These are phyloP conservation scores for Zygotorulaspora mrakii DNA, from an alignment of 1,139 yeast species.

Conservation along the genomic window DNA sequence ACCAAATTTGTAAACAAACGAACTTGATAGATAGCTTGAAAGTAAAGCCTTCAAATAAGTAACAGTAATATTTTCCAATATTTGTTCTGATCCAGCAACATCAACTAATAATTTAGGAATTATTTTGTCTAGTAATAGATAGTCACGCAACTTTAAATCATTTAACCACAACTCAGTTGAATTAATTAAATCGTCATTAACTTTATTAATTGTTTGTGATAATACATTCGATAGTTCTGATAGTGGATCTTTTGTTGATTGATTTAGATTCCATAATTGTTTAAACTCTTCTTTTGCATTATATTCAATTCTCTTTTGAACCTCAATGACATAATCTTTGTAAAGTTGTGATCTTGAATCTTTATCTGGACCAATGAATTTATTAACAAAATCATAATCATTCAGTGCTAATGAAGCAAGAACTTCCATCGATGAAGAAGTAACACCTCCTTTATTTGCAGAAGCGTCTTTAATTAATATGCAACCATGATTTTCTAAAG, in stretches of 20 bases:
- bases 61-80: conserved; percentile 77
- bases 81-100: conserved; percentile 70
- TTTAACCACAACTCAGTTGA: conserved; percentile 84
- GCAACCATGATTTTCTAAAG: conserved; percentile 82
- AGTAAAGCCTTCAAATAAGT: conserved; percentile 85
- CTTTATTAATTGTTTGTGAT: conserved; percentile 80
- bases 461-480: conserved; percentile 92
- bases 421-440: conserved; percentile 93
- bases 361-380: conserved; percentile 41
- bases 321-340: conserved; percentile 75
- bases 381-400: conserved; percentile 73
- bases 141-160: conserved; percentile 72
- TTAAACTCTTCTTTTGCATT: conserved; percentile 87
- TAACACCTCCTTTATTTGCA: conserved; percentile 97
- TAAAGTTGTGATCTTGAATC: conserved; percentile 64
- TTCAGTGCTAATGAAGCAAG: conserved; percentile 90
- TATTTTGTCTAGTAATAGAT: conserved; percentile 63
- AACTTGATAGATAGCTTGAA: conserved; percentile 85
- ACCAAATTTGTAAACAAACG: conserved; percentile 85
- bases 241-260: conserved; percentile 63
- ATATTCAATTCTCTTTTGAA: conserved; percentile 65
- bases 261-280: conserved; percentile 77
- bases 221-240: conserved; percentile 81
- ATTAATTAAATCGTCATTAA: conserved; percentile 82
- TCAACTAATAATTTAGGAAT: conserved; percentile 71